phyloP scores from a whole-genome alignment of 129 eudicot genomes.

The Rutidosis leptorrhynchoides region DNA sequence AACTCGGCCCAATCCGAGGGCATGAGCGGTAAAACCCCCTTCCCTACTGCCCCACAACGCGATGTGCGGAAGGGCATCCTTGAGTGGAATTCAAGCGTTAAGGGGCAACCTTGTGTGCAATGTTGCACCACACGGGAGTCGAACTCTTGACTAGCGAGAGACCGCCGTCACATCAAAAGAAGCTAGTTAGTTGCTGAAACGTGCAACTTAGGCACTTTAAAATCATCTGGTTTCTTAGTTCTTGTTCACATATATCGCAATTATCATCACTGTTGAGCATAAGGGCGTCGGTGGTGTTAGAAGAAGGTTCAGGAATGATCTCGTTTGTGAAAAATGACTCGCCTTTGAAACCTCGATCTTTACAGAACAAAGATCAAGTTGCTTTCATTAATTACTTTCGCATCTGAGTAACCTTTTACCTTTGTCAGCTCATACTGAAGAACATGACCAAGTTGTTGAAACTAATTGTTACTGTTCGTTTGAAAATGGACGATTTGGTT shows the following conservation, averaged over 20 bases:
- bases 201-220: background rate
- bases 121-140: too few relatives aligned
- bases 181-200: background rate
- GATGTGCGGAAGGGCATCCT: too few relatives aligned
- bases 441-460: background rate
- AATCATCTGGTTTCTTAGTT: background rate
- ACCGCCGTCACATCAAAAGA: too few relatives aligned
- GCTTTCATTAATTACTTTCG: background rate
- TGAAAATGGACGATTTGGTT: background rate
- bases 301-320: background rate
- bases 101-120: too few relatives aligned
- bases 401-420: background rate
- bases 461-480: background rate
- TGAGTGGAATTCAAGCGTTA: too few relatives aligned
- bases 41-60: too few relatives aligned
- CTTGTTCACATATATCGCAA: background rate
- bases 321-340: background rate
- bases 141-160: too few relatives aligned
- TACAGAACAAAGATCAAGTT: background rate
- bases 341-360: background rate
- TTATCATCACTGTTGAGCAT: background rate
- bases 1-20: too few relatives aligned
- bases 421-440: background rate
- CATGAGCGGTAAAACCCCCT: too few relatives aligned
- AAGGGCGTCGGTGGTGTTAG: background rate